phyloP scores from a whole-genome alignment of 2,329 filamentous ascomycete species.

The Cladophialophora psammophila region DNA sequence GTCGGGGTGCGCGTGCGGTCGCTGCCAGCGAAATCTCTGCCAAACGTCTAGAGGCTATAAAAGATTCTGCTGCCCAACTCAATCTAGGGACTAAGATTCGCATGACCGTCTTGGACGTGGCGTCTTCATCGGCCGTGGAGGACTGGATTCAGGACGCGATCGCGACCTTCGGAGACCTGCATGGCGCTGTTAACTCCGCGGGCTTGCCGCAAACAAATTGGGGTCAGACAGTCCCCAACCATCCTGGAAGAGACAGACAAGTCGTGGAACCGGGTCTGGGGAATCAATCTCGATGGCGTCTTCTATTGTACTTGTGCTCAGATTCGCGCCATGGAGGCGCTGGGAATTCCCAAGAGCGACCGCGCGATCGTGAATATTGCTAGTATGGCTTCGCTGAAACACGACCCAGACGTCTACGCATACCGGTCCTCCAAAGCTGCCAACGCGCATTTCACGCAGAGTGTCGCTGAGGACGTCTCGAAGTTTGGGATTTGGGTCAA shows the following conservation, averaged over 20 bases:
- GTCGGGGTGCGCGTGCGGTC: not conserved
- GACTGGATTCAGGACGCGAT: slow-evolving; percentile 15
- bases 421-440: slow-evolving; percentile 15
- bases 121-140: slow-evolving; percentile 3
- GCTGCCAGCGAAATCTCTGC: slow-evolving; percentile 5
- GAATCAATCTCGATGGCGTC: slow-evolving; percentile 56
- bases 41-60: slow-evolving; percentile 15
- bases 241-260: slow-evolving; percentile 48
- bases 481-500: slow-evolving; percentile 13
- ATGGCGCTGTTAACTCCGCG: slow-evolving; percentile 20
- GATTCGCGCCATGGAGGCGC: slow-evolving; percentile 49
- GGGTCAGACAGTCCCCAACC: slow-evolving; percentile 39
- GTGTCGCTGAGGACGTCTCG: slow-evolving; percentile 11
- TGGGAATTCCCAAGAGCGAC: not conserved
- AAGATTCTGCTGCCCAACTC: slow-evolving; percentile 45
- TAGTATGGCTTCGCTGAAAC: slow-evolving; percentile 15
- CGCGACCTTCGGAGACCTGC: slow-evolving; percentile 9
- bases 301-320: slow-evolving; percentile 61
- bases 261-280: slow-evolving; percentile 52
- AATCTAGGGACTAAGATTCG: slow-evolving; percentile 2
- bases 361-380: slow-evolving; percentile 22
- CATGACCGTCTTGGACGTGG: slow-evolving; percentile 19
- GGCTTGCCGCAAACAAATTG: slow-evolving; percentile 39
- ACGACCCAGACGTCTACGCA: slow-evolving; percentile 10
- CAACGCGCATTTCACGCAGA: slow-evolving; percentile 8